Evolutionary conservation across 2,329 filamentous ascomycete species (phyloP), one percentile per base, ranked within the genome.

Genomic region (Venturia effusa): DNA sequence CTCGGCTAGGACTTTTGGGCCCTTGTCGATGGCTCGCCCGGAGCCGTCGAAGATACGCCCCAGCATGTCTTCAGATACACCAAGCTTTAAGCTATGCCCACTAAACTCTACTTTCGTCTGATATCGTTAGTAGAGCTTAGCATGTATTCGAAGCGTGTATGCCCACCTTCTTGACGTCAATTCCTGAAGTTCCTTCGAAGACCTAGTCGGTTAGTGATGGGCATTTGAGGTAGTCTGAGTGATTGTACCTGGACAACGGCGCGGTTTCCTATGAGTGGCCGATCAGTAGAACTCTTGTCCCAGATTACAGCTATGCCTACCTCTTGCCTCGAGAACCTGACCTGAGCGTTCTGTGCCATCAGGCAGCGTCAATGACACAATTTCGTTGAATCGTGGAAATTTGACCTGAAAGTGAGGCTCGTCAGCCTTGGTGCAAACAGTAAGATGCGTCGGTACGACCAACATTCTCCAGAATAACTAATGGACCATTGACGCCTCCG

Each of bases 31-130:
- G 70, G 95, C 90, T 77, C 93, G 89, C 74, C 94, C 94, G 66
- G 94, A 97, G 72, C 94, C 94, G 81, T 99, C 92, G 75, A 99
- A 99, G 77, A 97, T 92, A 81, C 95, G 93, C 69, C 94, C 94
- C 79, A 99, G 80, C 94, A 99, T 99, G 81, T 99, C 94, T 80
- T 99, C 95, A 62, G 94, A 97, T 66, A 99, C 94, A 78, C 94
- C 94, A 62, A 99, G 89, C 85, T 97, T 97, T 81, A 99, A 81
- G 81, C 90, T 97, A 80, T 97, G 85, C 66, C 94, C 94, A 39
- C 90, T 95, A 78, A 99, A 97, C 76, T 99, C 90, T 76, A 99
- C 93, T 83, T 89, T 95, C 64, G 93, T 96, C 92, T 94, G 73
- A 65, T 65, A 61, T 64, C 65, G 71, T 72, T 64, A 69, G 57